These are phyloP conservation scores for Zymoseptoria brevis DNA, from an alignment of 2,329 filamentous ascomycete genomes.

Conservation along the genomic window DNA sequence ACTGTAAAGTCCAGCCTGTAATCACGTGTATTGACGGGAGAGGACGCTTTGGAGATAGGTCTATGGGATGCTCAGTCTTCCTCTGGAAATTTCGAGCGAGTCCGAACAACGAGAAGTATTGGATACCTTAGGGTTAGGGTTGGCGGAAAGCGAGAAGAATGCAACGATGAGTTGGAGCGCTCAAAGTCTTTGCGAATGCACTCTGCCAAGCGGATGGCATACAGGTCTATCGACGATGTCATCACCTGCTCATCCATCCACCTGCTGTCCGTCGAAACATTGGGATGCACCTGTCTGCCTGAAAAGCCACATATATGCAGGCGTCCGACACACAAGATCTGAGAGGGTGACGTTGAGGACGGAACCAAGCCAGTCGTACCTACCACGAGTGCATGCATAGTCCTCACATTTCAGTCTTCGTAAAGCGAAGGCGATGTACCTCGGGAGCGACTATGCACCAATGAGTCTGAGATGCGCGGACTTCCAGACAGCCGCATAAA, in stretches of 20 bases:
- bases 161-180: not conserved
- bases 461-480: too few relatives aligned
- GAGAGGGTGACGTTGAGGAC: not conserved
- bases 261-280: not conserved
- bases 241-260: not conserved
- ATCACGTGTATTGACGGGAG: not conserved
- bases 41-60: not conserved
- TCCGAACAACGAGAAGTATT: not conserved
- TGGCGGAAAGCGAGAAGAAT: not conserved
- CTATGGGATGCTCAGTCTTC: not conserved
- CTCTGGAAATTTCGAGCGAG: not conserved
- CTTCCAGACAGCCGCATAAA: too few relatives aligned
- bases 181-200: not conserved
- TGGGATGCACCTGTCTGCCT: not conserved
- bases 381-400: not conserved
- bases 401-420: not conserved
- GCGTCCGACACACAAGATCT: not conserved
- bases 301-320: not conserved
- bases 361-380: not conserved
- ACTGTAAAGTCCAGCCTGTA: conserved; percentile 4
- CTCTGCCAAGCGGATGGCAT: not conserved
- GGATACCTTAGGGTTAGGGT: not conserved
- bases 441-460: not conserved
- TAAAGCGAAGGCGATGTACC: not conserved
- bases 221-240: not conserved